Evolutionary conservation across 331 rosid genomes (phyloP).

Genomic region (Malus hybrid): DNA sequence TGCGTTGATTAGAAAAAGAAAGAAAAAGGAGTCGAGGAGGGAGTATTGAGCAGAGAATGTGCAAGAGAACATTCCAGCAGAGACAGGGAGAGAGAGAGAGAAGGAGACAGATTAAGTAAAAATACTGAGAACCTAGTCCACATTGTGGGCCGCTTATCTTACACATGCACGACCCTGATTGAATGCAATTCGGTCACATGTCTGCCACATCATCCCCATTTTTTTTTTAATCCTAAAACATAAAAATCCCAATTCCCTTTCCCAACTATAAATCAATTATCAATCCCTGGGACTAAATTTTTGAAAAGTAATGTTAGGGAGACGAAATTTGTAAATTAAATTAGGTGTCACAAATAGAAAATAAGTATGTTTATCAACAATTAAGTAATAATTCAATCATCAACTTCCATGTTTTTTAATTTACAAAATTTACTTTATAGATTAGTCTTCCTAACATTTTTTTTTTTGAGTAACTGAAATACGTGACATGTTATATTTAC

Average conservation of each 20-base stretch:
- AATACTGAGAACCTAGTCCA: slow-evolving; percentile 40
- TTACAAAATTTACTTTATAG: too few species aligned
- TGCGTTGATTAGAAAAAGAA: background rate
- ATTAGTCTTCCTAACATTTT: too few species aligned
- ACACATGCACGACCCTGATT: slow-evolving; percentile 50
- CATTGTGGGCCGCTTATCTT: slow-evolving; percentile 4
- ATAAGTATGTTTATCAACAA: rapidly evolving
- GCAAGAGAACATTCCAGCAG: slow-evolving; percentile 49
- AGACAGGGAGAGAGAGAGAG: slow-evolving; percentile 17
- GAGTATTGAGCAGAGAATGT: background rate
- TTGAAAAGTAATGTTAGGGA: too few species aligned
- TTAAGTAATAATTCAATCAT: too few species aligned
- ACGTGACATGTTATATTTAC: too few species aligned
- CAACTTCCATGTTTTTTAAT: too few species aligned
- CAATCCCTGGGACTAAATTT: background rate
- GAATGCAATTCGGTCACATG: slow-evolving; percentile 48
- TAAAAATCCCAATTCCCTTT: background rate
- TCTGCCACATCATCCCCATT: slow-evolving; percentile 15
- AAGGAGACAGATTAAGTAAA: slow-evolving; percentile 9
- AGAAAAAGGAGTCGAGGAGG: background rate
- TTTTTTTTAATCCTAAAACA: background rate
- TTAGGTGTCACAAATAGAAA: too few species aligned
- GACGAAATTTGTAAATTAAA: too few species aligned
- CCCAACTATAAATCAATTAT: background rate
- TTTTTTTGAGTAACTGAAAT: too few species aligned